Conservation (phyloP, 768 basidiomycete genomes). For the Tylopilus cervinicoccineus region DNA sequence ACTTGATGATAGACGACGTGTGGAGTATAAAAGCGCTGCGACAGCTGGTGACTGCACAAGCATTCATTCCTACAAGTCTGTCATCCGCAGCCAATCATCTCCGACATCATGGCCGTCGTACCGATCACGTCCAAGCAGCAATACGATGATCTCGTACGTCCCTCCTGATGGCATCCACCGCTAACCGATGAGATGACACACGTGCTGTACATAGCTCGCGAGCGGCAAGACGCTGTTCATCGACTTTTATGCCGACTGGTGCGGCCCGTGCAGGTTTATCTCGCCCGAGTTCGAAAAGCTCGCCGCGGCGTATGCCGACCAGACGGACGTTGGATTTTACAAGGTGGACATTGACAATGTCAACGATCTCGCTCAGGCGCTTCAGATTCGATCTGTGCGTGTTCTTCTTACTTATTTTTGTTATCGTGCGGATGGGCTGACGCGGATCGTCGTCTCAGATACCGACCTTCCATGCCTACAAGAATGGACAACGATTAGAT, state of each 20-base stretch:
- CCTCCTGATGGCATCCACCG: neutral
- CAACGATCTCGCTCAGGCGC: constrained; percentile 46
- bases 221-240: constrained; percentile 9
- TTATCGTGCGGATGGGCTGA: no score
- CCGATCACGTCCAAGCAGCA: neutral
- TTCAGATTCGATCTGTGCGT: constrained; percentile 53
- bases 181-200: neutral
- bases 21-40: neutral
- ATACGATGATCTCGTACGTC: neutral
- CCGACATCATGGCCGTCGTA: neutral
- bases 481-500: no score
- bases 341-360: constrained; percentile 69
- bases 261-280: constrained; percentile 18
- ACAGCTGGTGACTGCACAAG: neutral
- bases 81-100: neutral
- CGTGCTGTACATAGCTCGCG: neutral
- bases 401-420: neutral
- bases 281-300: constrained; percentile 13
- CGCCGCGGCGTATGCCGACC: neutral
- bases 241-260: constrained; percentile 23
- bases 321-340: constrained; percentile 50
- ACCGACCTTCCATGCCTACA: no score
- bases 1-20: neutral
- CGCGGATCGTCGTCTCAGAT: no score
- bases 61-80: neutral